Evolutionary conservation across 75 land plant genomes (phyloP).

Genomic region (Picea sitchensis): DNA sequence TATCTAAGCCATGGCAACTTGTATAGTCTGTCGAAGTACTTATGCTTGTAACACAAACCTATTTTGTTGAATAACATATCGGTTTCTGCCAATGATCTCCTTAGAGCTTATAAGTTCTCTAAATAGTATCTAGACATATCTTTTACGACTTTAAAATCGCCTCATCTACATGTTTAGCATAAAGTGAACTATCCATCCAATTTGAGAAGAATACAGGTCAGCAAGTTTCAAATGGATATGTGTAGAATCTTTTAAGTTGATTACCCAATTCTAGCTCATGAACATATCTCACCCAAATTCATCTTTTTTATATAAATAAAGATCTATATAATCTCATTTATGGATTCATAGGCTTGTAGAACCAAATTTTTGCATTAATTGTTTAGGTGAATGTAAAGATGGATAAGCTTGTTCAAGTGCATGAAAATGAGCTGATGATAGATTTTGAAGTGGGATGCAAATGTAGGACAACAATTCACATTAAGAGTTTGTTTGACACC

Average conservation of each 20-base stretch:
- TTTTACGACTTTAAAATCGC: too few relatives aligned
- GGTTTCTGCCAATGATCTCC: too few relatives aligned
- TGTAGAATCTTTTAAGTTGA: neutral
- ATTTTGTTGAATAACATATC: too few relatives aligned
- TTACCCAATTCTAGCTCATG: neutral
- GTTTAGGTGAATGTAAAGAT: slow-evolving; percentile 4
- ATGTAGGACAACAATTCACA: slow-evolving; percentile 42
- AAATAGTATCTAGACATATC: too few relatives aligned
- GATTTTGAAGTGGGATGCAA: slow-evolving; percentile 38
- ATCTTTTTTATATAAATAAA: neutral
- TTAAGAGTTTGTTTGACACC: slow-evolving; percentile 48
- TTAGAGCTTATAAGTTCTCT: neutral
- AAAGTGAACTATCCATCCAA: too few relatives aligned
- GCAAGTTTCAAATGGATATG: neutral
- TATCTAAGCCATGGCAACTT: neutral
- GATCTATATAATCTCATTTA: neutral
- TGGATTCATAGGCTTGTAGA: neutral
- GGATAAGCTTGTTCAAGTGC: slow-evolving; percentile 55
- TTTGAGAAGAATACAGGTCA: too few relatives aligned
- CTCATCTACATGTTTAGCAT: too few relatives aligned
- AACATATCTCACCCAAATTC: neutral
- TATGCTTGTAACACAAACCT: neutral
- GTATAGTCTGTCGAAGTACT: neutral
- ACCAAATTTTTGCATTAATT: neutral
- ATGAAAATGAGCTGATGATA: slow-evolving; percentile 50